Evolutionary conservation across 1,284 basidiomycete genomes (phyloP), one percentile per base, ranked within the genome.

Genomic region (Inonotus hispidus): DNA sequence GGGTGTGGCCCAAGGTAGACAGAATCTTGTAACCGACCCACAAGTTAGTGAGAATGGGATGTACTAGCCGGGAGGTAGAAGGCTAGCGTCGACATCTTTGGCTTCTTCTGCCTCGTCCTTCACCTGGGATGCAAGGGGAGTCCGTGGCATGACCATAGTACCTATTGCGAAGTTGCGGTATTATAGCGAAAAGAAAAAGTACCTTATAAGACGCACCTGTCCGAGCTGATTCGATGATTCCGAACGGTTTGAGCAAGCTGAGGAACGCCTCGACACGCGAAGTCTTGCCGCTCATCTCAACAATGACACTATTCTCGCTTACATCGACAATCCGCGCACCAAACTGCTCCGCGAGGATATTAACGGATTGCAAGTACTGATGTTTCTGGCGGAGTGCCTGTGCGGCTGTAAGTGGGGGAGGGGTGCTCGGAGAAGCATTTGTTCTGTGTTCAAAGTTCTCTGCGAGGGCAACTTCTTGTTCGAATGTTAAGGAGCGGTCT

Each of bases 61-160:
- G 3, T 7, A 32, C 79, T 81, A 98, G 73, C 94, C 94, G 39
- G 94, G 95, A 65, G 95, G 94, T 11, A 97, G 85, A 55, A 95
- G 79, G 68, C 87, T 92, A 11, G 92, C 87, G 72, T 98, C 95
- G 50, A 97, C 79, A 19, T 74, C 75, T 47, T 79, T 76, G 52
- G 78, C 78, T 23, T 81, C 83, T 1, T 71, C 69, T 8, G 78
- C 77, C 3, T 85, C 83, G 8, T 91, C 89, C 53, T 92, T 88
- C 7, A 80, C 77, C 41, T 83, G 77, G 38, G 79, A 72, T 29
- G 82, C 78, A 69, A 97, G 90, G 2, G 95, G 95, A 29, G 94
- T 95, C 65, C 95, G 85, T 8, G 95, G 95, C 87, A 98, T 95
- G 25, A 92, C 93, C 95, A 98, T 98, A 53, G 93, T 78, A 72